Evolutionary conservation across 495 filamentous ascomycete species (phyloP), one percentile per base, ranked within the genome.

Genomic region (Recurvomyces mirabilis): DNA sequence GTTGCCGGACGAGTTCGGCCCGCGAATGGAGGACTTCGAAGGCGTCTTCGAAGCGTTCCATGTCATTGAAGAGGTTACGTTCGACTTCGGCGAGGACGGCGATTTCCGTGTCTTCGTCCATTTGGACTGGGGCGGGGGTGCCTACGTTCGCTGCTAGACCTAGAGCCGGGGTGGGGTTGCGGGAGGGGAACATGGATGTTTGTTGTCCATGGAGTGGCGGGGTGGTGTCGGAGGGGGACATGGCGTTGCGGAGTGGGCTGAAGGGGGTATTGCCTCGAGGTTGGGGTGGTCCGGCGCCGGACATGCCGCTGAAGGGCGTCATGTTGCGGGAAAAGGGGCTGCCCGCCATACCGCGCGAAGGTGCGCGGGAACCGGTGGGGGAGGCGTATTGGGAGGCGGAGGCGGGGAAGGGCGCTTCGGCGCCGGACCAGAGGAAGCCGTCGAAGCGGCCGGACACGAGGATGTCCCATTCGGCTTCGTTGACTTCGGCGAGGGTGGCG

Each of bases 31-130:
- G 75, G 33, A 77, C 82, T 65, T 96, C 93, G 51, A 98, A 94
- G 3, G 91, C 87, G 59, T 94, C 84, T 63, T 96, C 93, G 24
- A 98, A 74, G 12, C 81, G 77, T 62, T 96, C 91, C 82, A 98
- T 94, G 32, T 86, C 81, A 21, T 74, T 73, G 66, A 84, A 94
- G 50, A 98, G 93, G 52, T 94, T 87, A 4, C 85, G 78, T 57
- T 98, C 91, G 29, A 98, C 75, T 59, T 94, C 85, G 1, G 86
- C 89, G 9, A 96, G 67, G 10, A 82, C 77, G 0, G 82, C 79
- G 43, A 96, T 89, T 58, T 98, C 91, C 33, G 82, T 82, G 54
- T 98, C 91, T 64, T 98, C 91, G 59, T 98, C 91, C 34, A 93
- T 63, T 4, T 85, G 82, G 14, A 98, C 86, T 6, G 83, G 81